A percentile compares a stretch with the other conserved stretches of the same genome.
These are phyloP conservation scores for Centaurea solstitialis DNA, from an alignment of 129 eudicot genomes.

Conservation along the genomic window DNA sequence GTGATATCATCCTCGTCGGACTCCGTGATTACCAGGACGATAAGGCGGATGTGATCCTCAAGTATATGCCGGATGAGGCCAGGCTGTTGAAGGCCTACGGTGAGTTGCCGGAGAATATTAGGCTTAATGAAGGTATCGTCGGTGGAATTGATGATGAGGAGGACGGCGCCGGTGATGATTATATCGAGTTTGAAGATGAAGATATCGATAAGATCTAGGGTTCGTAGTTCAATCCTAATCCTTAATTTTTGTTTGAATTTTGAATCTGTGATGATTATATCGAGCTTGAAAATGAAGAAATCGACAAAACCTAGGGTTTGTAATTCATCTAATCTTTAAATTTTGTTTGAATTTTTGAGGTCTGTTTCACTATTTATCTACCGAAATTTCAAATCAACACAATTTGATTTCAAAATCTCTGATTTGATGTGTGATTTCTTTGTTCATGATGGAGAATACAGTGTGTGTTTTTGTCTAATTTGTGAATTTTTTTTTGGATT, in stretches of 20 bases:
- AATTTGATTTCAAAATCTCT: not conserved
- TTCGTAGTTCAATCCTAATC: slow-evolving; percentile 2
- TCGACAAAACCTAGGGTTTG: not conserved
- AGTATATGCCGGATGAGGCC: slow-evolving; percentile 95
- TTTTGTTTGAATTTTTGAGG: not conserved
- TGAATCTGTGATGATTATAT: not conserved
- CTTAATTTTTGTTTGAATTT: not conserved
- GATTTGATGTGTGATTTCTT: not conserved
- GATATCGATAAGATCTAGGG: slow-evolving; percentile 81
- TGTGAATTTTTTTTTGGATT: not conserved
- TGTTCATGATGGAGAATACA: not conserved
- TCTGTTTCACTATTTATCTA: too few relatives aligned
- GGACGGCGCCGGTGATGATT: slow-evolving; percentile 71
- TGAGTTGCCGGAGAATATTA: slow-evolving; percentile 77
- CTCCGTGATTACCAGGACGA: slow-evolving; percentile 95
- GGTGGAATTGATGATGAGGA: slow-evolving; percentile 78
- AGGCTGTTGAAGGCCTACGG: slow-evolving; percentile 87
- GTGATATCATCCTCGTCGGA: slow-evolving; percentile 85
- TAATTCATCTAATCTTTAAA: too few relatives aligned
- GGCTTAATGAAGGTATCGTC: slow-evolving; percentile 79
- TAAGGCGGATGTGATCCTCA: slow-evolving; percentile 87
- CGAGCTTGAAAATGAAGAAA: not conserved
- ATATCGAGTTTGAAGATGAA: slow-evolving; percentile 92
- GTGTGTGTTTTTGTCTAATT: not conserved
- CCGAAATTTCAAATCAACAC: too few relatives aligned